These are phyloP conservation scores for Sarocladiaceae sp. DNA, from an alignment of 2,329 filamentous ascomycete genomes.

Conservation along the genomic window DNA sequence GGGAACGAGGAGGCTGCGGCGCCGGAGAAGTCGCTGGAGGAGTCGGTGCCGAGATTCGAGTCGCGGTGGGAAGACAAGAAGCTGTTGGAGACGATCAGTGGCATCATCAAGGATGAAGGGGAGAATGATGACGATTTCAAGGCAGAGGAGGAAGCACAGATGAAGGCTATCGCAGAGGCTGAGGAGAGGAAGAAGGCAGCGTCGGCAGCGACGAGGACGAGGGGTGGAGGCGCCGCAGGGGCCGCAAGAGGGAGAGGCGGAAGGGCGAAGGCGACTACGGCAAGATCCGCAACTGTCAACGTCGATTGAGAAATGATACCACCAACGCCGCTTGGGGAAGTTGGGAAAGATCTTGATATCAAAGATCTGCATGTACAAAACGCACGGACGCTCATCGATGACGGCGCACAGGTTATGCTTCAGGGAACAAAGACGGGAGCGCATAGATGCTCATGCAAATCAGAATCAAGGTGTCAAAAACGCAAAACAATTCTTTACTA, in stretches of 20 bases:
- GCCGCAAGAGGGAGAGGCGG: slow-evolving; percentile 11
- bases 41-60: slow-evolving; percentile 31
- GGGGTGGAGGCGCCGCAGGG: slow-evolving; percentile 10
- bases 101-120: slow-evolving; percentile 29
- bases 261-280: no score
- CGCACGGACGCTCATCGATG: no score
- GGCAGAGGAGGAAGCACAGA: slow-evolving; percentile 10
- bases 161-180: slow-evolving; percentile 21
- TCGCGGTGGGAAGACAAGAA: slow-evolving; percentile 38
- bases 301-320: background rate
- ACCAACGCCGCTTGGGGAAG: no score
- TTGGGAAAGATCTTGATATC: no score
- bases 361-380: no score
- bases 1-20: slow-evolving; percentile 13
- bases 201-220: slow-evolving; percentile 13
- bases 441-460: no score
- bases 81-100: slow-evolving; percentile 40
- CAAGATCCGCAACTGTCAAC: background rate
- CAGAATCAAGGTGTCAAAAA: no score
- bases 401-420: no score
- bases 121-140: slow-evolving; percentile 18
- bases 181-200: slow-evolving; percentile 15
- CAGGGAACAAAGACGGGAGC: no score
- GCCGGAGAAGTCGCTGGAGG: slow-evolving; percentile 27
- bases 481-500: no score